These are phyloP conservation scores for Mycena sanguinolenta DNA, from an alignment of 768 basidiomycete genomes.

Conservation along the genomic window DNA sequence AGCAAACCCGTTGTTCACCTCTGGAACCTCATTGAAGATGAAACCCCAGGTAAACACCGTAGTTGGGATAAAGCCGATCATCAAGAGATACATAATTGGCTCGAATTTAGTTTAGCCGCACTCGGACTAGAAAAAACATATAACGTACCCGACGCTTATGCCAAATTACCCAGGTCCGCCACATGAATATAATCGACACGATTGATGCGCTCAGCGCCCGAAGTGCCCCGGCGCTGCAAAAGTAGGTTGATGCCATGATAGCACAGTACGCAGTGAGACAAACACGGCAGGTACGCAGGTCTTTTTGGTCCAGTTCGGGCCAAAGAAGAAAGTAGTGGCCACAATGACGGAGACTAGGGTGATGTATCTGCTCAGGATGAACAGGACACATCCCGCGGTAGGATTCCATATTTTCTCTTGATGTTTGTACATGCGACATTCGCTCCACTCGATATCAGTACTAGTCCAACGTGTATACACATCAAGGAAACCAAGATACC, in stretches of 20 bases:
- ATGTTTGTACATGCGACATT: constrained; percentile 8
- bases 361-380: constrained; percentile 9
- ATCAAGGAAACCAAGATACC: constrained; percentile 1
- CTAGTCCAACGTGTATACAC: neutral
- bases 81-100: neutral
- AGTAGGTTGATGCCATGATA: neutral
- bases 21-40: constrained; percentile 11
- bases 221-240: constrained; percentile 6
- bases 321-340: constrained; percentile 20
- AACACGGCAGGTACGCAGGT: constrained; percentile 17
- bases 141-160: neutral
- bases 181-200: constrained; percentile 11
- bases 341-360: constrained; percentile 7
- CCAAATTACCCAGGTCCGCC: constrained; percentile 4
- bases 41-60: constrained; percentile 15
- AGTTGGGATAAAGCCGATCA: constrained; percentile 7
- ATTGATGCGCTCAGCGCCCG: constrained; percentile 17
- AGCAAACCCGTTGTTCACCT: neutral
- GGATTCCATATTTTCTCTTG: constrained; percentile 17
- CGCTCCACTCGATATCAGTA: constrained; percentile 1
- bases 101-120: neutral
- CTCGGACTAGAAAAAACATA: neutral
- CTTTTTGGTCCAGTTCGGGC: constrained; percentile 6
- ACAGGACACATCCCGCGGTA: constrained; percentile 9
- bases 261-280: neutral